Base-by-base conservation (phyloP, 225 moss, liverwort and hornwort genomes). In the Physcomitrium patens region DNA sequence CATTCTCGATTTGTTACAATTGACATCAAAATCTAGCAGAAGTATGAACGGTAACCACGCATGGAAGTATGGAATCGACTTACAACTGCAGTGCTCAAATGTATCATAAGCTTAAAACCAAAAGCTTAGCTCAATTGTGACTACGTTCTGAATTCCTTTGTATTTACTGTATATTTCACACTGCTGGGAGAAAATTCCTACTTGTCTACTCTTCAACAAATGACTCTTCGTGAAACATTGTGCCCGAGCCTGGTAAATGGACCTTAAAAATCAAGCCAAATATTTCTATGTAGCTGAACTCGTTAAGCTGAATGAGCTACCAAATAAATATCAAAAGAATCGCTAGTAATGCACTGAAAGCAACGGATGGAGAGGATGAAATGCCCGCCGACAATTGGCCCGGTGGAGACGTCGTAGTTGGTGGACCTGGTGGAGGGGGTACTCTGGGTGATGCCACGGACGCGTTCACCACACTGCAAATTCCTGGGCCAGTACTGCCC, bases 401-500 rank as follows among this genome's bases (percentile, higher is more conserved):
- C 72, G 2, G 59, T 68, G 63, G 54, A 45, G 78, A 0, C n/a
- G 7, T 9, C 57, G 65, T 0, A 68, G 72, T 47, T 68, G 83
- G 68, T 27, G 83, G 72, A 72, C 80, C 70, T 45, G 78, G 83
- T 76, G 78, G 72, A 72, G 80, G 75, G n/a, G 83, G 80, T n/a
- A 57, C 65, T 41, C 80, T 83, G 20, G 86, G 83, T 42, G 55
- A 31, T 65, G 81, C 86, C 11, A 86, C 78, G 65, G 83, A 72
- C 11, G 83, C 37, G 8, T 58, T 72, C 8, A 83, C 78, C 51
- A 81, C 83, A 16, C 78, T 83, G 41, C 86, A 86, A 46, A 86
- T 83, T 24, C 86, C 86, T 61, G 76, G 75, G 58, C 83, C 83
- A 57, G 78, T 83, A 66, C 86, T 86, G 43, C 86, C 83, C 86